Percentiles rank a stretch among this genome's conserved stretches.
Conservation (phyloP, 2,329 filamentous ascomycete species). For the Raffaelea arxii region DNA sequence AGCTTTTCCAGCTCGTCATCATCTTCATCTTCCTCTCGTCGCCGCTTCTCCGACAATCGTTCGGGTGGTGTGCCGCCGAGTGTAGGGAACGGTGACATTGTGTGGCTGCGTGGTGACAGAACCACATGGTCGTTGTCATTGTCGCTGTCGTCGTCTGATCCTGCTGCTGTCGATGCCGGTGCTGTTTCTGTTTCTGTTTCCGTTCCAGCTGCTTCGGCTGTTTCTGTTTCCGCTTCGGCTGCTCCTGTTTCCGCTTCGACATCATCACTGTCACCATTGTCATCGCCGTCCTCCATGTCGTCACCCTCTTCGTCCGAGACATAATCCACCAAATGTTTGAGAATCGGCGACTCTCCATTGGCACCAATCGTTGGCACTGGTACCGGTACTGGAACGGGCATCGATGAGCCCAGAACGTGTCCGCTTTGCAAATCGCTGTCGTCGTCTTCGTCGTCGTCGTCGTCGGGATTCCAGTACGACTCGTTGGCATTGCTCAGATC, state of each 20-base stretch:
- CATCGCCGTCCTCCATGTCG: slow-evolving; percentile 4
- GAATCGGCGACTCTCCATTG: slow-evolving; percentile 54
- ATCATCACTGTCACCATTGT: neutral
- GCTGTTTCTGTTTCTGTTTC: neutral
- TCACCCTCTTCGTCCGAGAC: slow-evolving; percentile 75
- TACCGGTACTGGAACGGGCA: neutral
- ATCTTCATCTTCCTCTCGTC: slow-evolving; percentile 86
- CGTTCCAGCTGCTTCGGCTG: neutral
- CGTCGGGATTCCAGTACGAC: slow-evolving; percentile 86
- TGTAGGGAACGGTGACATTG: neutral
- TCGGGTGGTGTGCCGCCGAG: slow-evolving; percentile 48
- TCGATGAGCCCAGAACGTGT: neutral
- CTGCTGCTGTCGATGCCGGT: neutral
- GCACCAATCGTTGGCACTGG: slow-evolving; percentile 13
- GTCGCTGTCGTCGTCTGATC: slow-evolving; percentile 28
- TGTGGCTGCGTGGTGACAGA: too few species aligned
- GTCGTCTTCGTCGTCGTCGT: slow-evolving; percentile 72
- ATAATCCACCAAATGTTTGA: slow-evolving; percentile 81
- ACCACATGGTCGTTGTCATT: too few species aligned
- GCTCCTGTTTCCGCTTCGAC: neutral
- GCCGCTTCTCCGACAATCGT: slow-evolving; percentile 76
- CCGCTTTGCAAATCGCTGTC: slow-evolving; percentile 13
- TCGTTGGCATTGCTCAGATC: slow-evolving; percentile 72
- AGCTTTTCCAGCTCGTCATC: slow-evolving; percentile 87
- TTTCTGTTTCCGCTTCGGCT: neutral